Evolutionary conservation across 768 basidiomycete species (phyloP).

Genomic region (Coprinopsis sp.): DNA sequence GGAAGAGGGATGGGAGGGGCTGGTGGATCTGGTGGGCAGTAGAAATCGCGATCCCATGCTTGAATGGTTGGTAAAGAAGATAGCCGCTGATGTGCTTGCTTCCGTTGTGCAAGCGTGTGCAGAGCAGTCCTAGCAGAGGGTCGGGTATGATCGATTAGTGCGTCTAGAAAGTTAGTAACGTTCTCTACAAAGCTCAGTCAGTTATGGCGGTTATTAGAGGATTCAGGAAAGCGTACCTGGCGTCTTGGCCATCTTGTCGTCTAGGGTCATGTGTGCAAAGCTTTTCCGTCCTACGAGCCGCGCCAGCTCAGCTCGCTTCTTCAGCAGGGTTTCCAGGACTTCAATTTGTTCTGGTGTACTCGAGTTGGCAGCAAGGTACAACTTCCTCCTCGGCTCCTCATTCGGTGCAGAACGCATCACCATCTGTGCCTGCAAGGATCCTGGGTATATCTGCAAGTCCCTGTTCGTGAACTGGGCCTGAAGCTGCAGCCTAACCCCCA

Average conservation of each 20-base stretch:
- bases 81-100: conserved; percentile 67
- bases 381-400: conserved; percentile 73
- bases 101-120: conserved; percentile 57
- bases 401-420: conserved; percentile 85
- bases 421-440: conserved; percentile 88
- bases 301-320: conserved; percentile 77
- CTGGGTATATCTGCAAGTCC: conserved; percentile 76
- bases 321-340: conserved; percentile 70
- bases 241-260: conserved; percentile 96
- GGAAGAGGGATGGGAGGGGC: conserved; percentile 70
- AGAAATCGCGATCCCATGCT: conserved; percentile 98
- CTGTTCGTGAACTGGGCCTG: conserved; percentile 76
- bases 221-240: conserved; percentile 48
- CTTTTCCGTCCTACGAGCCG: conserved; percentile 79
- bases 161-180: conserved; percentile 79
- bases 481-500: conserved; percentile 67
- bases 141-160: conserved; percentile 74
- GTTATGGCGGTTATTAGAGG: not conserved
- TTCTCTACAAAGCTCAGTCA: conserved; percentile 49
- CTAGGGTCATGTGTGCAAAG: conserved; percentile 81
- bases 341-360: conserved; percentile 73
- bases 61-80: conserved; percentile 62
- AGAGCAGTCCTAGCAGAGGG: conserved; percentile 76
- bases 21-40: conserved; percentile 75
- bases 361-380: conserved; percentile 80